These are phyloP conservation scores for Lactarius indigo DNA, from an alignment of 768 basidiomycete species.

Conservation along the genomic window DNA sequence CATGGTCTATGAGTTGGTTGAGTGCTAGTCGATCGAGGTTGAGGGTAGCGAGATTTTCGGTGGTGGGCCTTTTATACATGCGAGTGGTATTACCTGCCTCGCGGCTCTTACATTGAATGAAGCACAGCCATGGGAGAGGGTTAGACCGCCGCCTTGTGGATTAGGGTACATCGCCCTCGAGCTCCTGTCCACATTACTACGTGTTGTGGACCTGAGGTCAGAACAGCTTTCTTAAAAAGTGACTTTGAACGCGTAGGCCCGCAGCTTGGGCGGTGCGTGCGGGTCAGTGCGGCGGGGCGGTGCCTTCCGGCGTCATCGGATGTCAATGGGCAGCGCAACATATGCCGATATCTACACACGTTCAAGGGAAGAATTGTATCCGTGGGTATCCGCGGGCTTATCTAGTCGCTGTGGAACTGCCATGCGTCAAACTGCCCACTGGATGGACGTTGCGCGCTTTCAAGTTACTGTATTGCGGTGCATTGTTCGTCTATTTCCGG, in stretches of 20 bases:
- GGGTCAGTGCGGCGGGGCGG: neutral
- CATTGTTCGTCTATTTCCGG: neutral
- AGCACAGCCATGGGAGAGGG: neutral
- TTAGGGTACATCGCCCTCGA: neutral
- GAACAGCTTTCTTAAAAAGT: neutral
- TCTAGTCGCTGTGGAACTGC: neutral
- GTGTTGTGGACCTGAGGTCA: neutral
- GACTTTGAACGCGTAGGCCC: neutral
- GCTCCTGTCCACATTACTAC: neutral
- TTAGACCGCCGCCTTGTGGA: neutral
- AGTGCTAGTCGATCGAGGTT: neutral
- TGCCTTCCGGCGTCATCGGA: neutral
- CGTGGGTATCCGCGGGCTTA: neutral
- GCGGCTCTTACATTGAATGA: neutral
- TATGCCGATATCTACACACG: no score
- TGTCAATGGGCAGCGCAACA: no score
- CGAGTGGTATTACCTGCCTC: neutral
- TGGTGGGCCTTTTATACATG: neutral
- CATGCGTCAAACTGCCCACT: neutral
- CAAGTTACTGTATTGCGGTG: neutral
- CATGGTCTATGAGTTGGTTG: neutral
- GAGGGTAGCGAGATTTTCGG: conserved; percentile 1
- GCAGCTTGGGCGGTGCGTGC: neutral
- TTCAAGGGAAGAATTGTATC: neutral
- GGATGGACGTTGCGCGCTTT: neutral